Conservation (phyloP, 2,329 filamentous ascomycete genomes). For the Aplosporella prunicola region DNA sequence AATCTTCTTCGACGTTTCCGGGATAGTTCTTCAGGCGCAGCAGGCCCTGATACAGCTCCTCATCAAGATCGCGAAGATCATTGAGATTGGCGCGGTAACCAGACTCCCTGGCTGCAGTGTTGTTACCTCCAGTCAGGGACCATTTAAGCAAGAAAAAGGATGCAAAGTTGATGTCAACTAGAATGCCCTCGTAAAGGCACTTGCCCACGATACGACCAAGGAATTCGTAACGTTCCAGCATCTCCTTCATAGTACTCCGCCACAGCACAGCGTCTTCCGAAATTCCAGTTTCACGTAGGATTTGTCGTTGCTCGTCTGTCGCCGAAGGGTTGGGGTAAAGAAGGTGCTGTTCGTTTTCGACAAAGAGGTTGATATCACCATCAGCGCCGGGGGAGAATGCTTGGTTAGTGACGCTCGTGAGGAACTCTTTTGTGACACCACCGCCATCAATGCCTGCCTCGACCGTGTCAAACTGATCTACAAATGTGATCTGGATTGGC, state of each 20-base stretch:
- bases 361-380: constrained; percentile 57
- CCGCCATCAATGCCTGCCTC: constrained; percentile 96
- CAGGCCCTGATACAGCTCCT: constrained; percentile 81
- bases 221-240: constrained; percentile 77
- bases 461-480: constrained; percentile 75
- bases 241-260: constrained; percentile 46
- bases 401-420: constrained; percentile 78
- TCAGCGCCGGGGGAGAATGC: constrained; percentile 57
- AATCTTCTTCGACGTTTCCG: constrained; percentile 63
- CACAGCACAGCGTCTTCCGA: constrained; percentile 47
- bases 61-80: constrained; percentile 84
- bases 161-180: constrained; percentile 87
- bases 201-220: constrained; percentile 89
- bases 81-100: constrained; percentile 88
- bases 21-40: constrained; percentile 73
- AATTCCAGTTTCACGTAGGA: constrained; percentile 44
- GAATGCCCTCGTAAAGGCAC: constrained; percentile 92
- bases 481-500: constrained; percentile 91
- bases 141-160: constrained; percentile 95
- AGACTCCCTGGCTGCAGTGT: constrained; percentile 55
- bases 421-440: constrained; percentile 93
- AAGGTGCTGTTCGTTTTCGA: constrained; percentile 74
- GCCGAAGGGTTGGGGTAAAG: constrained; percentile 80
- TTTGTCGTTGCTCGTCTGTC: constrained; percentile 58
- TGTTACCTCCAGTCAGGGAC: constrained; percentile 62